A percentile compares a stretch with the other conserved stretches of the same genome.
Conservation (phyloP, 2,329 filamentous ascomycete species). For the Fusarium beomiforme region DNA sequence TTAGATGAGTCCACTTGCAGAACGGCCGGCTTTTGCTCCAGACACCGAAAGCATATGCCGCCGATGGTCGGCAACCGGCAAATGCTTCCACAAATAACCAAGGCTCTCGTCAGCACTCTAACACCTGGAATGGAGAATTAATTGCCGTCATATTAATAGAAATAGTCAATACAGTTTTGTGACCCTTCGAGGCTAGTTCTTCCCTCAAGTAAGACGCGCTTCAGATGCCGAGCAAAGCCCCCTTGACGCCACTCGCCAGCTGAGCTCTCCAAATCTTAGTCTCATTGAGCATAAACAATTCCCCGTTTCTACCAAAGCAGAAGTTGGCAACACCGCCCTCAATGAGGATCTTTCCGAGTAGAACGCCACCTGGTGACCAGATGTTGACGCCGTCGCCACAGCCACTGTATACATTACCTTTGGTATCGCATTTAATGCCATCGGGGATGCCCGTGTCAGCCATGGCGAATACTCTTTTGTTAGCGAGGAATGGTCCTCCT, state of each 20-base stretch:
- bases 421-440: conserved; percentile 57
- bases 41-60: neutral
- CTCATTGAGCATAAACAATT: conserved; percentile 61
- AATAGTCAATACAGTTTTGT: neutral
- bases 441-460: conserved; percentile 58
- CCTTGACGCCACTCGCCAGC: conserved; percentile 21
- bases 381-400: conserved; percentile 61
- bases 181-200: neutral
- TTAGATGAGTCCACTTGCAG: neutral
- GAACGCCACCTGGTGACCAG: conserved; percentile 56
- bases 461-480: conserved; percentile 62
- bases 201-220: neutral
- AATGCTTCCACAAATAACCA: neutral
- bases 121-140: neutral
- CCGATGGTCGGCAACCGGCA: neutral
- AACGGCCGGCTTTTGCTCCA: neutral
- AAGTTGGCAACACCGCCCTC: conserved; percentile 58
- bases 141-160: neutral
- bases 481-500: conserved; percentile 54
- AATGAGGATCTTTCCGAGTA: conserved; percentile 57
- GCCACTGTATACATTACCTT: conserved; percentile 61
- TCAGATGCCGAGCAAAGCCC: conserved; percentile 30
- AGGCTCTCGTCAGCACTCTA: neutral
- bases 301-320: conserved; percentile 55
- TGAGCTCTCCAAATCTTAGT: conserved; percentile 52